Evolutionary conservation across 1,284 basidiomycete species (phyloP), one percentile per base, ranked within the genome.

Genomic region (Ceratobasidium papillatum): DNA sequence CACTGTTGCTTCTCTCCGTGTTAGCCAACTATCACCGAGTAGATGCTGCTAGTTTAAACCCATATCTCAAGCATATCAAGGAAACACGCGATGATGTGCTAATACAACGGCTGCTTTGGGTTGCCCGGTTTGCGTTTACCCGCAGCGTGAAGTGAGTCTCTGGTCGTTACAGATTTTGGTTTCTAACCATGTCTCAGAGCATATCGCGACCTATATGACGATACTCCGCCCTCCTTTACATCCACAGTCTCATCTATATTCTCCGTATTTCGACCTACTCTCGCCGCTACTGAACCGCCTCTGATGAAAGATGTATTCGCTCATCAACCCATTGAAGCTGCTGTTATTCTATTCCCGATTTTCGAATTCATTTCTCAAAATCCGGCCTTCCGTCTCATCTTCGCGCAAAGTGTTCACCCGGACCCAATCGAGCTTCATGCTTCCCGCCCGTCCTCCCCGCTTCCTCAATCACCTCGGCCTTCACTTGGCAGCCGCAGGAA

Each of bases 1-100:
- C 87, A 0, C 81, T 84, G 0, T 80, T 90, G 7, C 81, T 91
- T 9, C 84, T 90, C 30, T 84, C 85, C 14, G 80, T 90, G 38
- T 83, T 91, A 0, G 87, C 87, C 68, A 74, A 90, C 77, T 91
- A 88, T 78, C 90, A 91, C 79, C 89, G 88, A 78, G 89, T 88
- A 0, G 89, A 90, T 78, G 88, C 88, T 12, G 87, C 87, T 8
- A 89, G 86, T 74, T 83, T 89, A 51, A 91, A 91, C 80, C 87
- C 87, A 0, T 91, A 90, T 78, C 82, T 91, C 4, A 84, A 84
- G 25, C 82, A 83, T 34, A 86, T 91, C 41, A 81, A 81, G 52
- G 84, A 85, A 41, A 84, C 84, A 0, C 78, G 80, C 0, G 87
- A 91, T 76, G 80, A 81, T 8, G 84, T 83, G 9, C 78, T 90